These are phyloP conservation scores for Fusarium sp. DNA, from an alignment of 2,329 filamentous ascomycete genomes.

Conservation along the genomic window DNA sequence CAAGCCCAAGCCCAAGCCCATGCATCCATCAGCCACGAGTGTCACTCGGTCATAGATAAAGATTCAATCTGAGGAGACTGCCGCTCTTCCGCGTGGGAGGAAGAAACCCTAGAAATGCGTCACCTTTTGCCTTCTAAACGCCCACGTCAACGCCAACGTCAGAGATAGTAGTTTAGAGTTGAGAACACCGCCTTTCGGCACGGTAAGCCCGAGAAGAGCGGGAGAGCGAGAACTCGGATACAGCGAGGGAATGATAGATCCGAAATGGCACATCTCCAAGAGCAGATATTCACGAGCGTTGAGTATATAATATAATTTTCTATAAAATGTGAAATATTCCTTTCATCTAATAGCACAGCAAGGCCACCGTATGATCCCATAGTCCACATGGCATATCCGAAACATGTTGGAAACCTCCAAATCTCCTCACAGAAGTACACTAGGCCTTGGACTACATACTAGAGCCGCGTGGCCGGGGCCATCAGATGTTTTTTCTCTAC, in stretches of 20 bases:
- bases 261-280: background rate
- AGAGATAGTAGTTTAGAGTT: conserved; percentile 13
- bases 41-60: conserved; percentile 18
- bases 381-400: conserved; percentile 13
- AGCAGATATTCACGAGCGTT: background rate
- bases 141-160: conserved; percentile 31
- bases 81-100: conserved; percentile 27
- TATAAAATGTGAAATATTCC: background rate
- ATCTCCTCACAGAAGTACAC: background rate
- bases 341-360: background rate
- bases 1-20: background rate
- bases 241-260: conserved; percentile 6
- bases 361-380: too few relatives aligned
- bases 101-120: conserved; percentile 34
- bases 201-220: conserved; percentile 23
- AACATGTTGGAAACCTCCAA: conserved; percentile 19
- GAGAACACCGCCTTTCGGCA: conserved; percentile 27
- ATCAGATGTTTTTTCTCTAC: too few relatives aligned
- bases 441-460: background rate
- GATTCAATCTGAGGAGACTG: conserved; percentile 6
- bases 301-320: background rate
- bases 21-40: background rate
- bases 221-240: too few relatives aligned
- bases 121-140: conserved; percentile 19
- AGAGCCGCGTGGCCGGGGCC: conserved; percentile 22